Base-by-base conservation (phyloP, 2,329 filamentous ascomycete genomes). In the Stenocarpella maydis region DNA sequence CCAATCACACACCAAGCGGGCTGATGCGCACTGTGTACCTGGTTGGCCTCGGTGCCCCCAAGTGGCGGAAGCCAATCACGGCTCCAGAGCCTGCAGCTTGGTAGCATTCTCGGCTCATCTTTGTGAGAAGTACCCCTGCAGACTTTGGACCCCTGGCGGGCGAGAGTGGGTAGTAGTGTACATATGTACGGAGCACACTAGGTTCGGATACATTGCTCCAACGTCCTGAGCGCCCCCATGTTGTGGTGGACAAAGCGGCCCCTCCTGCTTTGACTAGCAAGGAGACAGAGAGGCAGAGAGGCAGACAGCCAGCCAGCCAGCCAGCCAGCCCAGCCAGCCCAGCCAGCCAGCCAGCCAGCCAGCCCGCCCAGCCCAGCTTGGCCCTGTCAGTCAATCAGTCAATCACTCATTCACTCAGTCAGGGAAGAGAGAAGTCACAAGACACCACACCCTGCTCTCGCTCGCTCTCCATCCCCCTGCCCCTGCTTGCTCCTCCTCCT, bases 231-330 rank as follows among this genome's bases (percentile, higher is more conserved):
- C 45, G 65, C 52, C 61, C 64, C 52, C 49, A 45, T n/a, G n/a
- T n/a, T n/a, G 65, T 58, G 39, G 65, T 67, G 52, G 65, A 67
- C 65, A 67, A 55, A 67, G 65, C 65, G 52, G 47, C 58, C 41
- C 41, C 34, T 37, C 34, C 34, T 37, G 12, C 34, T 12, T 37
- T 37, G 34, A 39, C 65, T 34, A 37, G 31, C 26, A 47, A 15
- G 4, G 9, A 9, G 31, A 34, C 14, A 31, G 26, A 34, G 41
- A 61, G 26, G 17, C 58, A 61, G 58, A 34, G 37, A 63, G 58
- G 37, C 43, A 63, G 43, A 7, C 43, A 61, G 58, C 28, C 24
- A 45, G 41, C 5, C 34, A 37, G 34, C 5, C 34, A 37, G 34
- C 5, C 34, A 37, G 34, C 5, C 34, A 37, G 34, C 34, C 34